Conservation (phyloP, 208 protist species). For the Naegleria lovaniensis region DNA sequence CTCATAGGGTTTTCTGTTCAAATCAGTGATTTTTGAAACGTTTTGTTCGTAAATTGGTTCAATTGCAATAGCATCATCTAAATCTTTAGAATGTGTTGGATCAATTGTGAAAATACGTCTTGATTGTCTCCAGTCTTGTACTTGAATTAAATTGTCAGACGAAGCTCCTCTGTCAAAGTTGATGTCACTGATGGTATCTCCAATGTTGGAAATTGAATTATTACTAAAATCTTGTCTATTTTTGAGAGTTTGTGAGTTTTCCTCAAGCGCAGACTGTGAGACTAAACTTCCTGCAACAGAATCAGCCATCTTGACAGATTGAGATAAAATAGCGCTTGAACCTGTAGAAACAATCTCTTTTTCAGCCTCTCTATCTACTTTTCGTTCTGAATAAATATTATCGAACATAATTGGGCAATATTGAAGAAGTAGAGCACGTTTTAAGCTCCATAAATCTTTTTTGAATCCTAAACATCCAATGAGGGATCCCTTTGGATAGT, state of each 20-base stretch:
- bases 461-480: not conserved
- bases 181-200: not conserved
- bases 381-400: not conserved
- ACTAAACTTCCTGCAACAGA: not conserved
- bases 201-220: not conserved
- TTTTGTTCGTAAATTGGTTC: not conserved
- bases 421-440: not conserved
- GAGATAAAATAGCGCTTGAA: not conserved
- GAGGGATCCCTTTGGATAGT: not conserved
- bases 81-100: conserved; percentile 25
- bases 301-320: not conserved
- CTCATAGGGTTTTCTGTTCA: not conserved
- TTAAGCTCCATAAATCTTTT: not conserved
- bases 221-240: not conserved
- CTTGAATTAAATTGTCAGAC: not conserved
- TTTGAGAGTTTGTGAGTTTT: not conserved
- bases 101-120: conserved; percentile 33
- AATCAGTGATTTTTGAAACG: no score
- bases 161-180: not conserved
- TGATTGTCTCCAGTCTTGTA: not conserved
- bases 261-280: no score
- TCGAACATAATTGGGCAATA: not conserved
- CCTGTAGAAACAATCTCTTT: no score
- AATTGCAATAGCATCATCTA: conserved; percentile 34
- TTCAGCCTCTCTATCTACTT: not conserved